Evolutionary conservation across 2,329 filamentous ascomycete species (phyloP).

Genomic region (Alternaria solani): DNA sequence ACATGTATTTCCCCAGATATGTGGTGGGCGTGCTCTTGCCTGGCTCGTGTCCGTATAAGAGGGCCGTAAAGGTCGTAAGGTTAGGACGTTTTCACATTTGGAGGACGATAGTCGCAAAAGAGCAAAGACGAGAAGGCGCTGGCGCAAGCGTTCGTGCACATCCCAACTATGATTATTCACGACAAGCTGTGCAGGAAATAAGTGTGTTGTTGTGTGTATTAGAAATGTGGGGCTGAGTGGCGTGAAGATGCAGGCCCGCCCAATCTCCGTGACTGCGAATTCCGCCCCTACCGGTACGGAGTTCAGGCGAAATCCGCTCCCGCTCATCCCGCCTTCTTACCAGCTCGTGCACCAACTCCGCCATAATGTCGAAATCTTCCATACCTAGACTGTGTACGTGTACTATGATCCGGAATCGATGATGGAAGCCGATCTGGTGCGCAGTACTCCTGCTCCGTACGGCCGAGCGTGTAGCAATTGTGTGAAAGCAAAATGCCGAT

Average conservation of each 20-base stretch:
- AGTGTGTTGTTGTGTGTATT: too few species aligned
- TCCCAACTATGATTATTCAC: not conserved
- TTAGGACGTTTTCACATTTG: not conserved
- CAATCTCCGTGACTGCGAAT: not conserved
- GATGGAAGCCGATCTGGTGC: constrained; percentile 29
- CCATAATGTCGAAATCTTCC: not conserved
- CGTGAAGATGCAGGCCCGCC: not conserved
- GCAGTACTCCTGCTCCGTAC: constrained; percentile 30
- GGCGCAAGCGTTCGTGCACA: not conserved
- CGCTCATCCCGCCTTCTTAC: not conserved
- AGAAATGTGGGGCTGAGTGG: not conserved
- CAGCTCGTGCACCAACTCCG: not conserved
- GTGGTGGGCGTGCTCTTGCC: not conserved
- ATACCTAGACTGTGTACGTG: not conserved
- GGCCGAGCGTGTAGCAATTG: constrained; percentile 39
- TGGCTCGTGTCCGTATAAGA: not conserved
- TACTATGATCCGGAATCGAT: not conserved
- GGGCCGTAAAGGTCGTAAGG: not conserved
- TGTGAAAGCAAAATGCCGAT: constrained; percentile 37
- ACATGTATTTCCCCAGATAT: not conserved
- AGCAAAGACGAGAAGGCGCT: not conserved
- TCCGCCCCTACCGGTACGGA: not conserved
- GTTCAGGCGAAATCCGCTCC: not conserved
- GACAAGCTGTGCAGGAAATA: too few species aligned
- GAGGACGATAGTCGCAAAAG: not conserved